Base-by-base conservation (phyloP, 129 eudicot species). In the Flaveria ramosissima region DNA sequence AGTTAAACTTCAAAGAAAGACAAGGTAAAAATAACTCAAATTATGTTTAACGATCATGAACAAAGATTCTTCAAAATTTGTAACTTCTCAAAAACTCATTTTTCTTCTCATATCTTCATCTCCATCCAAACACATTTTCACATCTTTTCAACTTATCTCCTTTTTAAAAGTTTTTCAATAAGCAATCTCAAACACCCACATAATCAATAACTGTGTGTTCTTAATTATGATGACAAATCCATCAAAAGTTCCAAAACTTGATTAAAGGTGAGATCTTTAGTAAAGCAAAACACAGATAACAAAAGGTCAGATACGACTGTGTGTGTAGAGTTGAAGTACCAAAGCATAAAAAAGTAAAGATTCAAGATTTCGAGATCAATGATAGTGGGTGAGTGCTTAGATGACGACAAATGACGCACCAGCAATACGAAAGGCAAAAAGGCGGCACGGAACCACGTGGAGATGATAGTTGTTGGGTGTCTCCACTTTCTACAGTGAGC, bases 351-450 rank as follows among this genome's bases (percentile, higher is more conserved):
- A 12, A 17, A 10, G 1, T 2, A 66, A 7, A 77, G 69, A 70
- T 78, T 46, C 63, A 63, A 70, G 77, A 78, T 78, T 78, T 46
- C 63, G 64, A 78, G 71, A 78, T 78, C 82, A 70, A 36, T 24
- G 82, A 55, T 78, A 69, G 71, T 78, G 82, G 42, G 76, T 70
- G 48, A 72, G 76, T 52, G 76, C 1, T 71, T 4, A 52, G 76
- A 71, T 71, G 9, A 19, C 21, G 77, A 77, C 74, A 69, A 48
- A 56, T 45, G 19, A 69, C 70, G 14, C 48, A 57, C 76, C 70
- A 9, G 47, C 64, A 30, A 70, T 19, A 43, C 57, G 82, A 13
- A 45, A 76, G 23, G 47, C 56, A 78, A 59, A 20, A 53, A 8
- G 73, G 26, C 39, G 71, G 53, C 51, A 78, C 8, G 71, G 77